Percentiles rank a stretch among this genome's conserved stretches.
Evolutionary conservation across 2,329 filamentous ascomycete species (phyloP).

Genomic region (Ceratocystis destructans): DNA sequence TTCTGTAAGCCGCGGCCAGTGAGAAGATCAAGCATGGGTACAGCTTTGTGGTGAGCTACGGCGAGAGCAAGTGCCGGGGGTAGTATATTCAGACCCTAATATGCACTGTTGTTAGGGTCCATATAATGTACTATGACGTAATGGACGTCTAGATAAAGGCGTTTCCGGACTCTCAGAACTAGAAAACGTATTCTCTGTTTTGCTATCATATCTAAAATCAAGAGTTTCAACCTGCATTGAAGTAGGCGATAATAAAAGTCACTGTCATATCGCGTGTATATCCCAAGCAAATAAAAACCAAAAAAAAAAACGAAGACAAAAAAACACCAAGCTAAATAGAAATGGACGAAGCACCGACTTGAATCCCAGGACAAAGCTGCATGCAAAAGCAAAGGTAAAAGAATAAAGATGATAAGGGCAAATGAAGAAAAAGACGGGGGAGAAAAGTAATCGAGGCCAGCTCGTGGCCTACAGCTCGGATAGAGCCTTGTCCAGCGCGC

Average conservation of each 20-base stretch:
- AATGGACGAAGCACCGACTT: background rate
- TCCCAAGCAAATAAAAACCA: background rate
- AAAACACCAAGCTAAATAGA: constrained; percentile 2
- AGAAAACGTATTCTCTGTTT: background rate
- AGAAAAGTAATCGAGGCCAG: too few relatives aligned
- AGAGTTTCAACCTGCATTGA: background rate
- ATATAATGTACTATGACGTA: too few relatives aligned
- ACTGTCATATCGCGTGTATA: background rate
- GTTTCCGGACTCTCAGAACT: background rate
- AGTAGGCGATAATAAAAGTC: background rate
- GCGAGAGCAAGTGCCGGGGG: too few relatives aligned
- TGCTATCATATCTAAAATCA: background rate
- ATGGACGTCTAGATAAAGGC: background rate
- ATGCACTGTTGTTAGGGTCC: too few relatives aligned
- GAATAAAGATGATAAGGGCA: background rate
- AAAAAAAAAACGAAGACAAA: background rate
- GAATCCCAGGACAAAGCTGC: constrained; percentile 1
- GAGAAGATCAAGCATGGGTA: too few relatives aligned
- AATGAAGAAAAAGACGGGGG: background rate
- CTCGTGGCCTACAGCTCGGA: constrained; percentile 12
- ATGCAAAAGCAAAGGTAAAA: background rate
- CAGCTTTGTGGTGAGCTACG: too few relatives aligned
- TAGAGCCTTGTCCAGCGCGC: constrained; percentile 16
- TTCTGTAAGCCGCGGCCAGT: too few relatives aligned
- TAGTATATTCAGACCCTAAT: too few relatives aligned